Conservation (phyloP, 2,329 filamentous ascomycete genomes). For the Fusarium nurragi region DNA sequence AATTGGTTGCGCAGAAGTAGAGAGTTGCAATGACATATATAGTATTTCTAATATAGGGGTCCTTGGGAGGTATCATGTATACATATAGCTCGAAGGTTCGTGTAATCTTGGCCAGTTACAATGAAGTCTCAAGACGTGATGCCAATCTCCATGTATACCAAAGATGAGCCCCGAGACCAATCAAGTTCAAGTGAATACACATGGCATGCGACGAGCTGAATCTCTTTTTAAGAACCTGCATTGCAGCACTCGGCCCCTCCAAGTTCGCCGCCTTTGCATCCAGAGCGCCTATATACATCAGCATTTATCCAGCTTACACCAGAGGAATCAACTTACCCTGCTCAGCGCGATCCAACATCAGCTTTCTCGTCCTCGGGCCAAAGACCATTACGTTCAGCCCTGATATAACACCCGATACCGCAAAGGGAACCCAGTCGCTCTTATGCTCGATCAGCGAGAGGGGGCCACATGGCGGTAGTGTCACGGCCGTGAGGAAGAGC, state of each 20-base stretch:
- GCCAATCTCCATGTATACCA: slow-evolving; percentile 46
- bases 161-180: slow-evolving; percentile 47
- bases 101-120: neutral
- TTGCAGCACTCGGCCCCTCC: slow-evolving; percentile 25
- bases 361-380: slow-evolving; percentile 49
- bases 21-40: neutral
- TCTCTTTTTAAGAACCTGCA: slow-evolving; percentile 39
- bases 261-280: slow-evolving; percentile 20
- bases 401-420: slow-evolving; percentile 45
- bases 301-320: neutral
- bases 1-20: neutral
- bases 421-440: slow-evolving; percentile 49
- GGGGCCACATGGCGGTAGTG: slow-evolving; percentile 48
- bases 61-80: too few species aligned
- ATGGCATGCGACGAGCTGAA: slow-evolving; percentile 53
- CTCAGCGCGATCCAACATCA: slow-evolving; percentile 44
- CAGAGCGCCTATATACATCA: slow-evolving; percentile 16
- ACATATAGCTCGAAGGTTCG: neutral
- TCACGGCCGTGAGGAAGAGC: slow-evolving; percentile 48
- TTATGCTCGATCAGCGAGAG: slow-evolving; percentile 44
- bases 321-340: slow-evolving; percentile 22
- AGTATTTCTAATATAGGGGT: neutral
- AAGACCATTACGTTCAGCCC: slow-evolving; percentile 50
- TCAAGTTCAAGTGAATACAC: slow-evolving; percentile 55
- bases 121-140: slow-evolving; percentile 28